phyloP scores from a whole-genome alignment of 2,329 filamentous ascomycete genomes.

The Sodiomyces alkalinus region DNA sequence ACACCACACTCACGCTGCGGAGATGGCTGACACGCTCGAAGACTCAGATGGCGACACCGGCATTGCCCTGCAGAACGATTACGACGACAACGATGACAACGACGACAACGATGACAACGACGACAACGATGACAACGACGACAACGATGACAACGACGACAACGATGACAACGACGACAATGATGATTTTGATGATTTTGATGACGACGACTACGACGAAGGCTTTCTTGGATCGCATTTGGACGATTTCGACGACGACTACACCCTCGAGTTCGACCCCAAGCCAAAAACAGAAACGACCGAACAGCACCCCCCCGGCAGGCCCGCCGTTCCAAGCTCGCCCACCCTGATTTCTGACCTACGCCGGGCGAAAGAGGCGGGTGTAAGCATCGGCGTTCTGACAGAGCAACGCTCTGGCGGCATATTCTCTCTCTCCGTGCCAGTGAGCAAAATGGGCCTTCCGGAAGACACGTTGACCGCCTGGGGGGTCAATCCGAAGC shows the following conservation, averaged over 20 bases:
- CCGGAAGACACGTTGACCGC: constrained; percentile 61
- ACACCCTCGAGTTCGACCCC: constrained; percentile 6
- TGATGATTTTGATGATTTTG: constrained; percentile 15
- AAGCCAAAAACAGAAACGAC: constrained; percentile 8
- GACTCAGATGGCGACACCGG: constrained; percentile 15
- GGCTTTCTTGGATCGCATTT: constrained; percentile 10
- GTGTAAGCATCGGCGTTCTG: constrained; percentile 54
- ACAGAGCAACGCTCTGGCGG: constrained; percentile 29
- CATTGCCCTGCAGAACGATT: constrained; percentile 16
- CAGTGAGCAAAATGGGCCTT: constrained; percentile 54
- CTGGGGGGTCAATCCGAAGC: constrained; percentile 52
- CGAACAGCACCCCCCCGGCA: no score
- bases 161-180: constrained; percentile 17
- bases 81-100: constrained; percentile 16
- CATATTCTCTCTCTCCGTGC: constrained; percentile 52
- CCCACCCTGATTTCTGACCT: constrained; percentile 42
- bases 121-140: constrained; percentile 17
- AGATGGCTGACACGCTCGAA: constrained; percentile 11
- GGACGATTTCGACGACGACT: constrained; percentile 14
- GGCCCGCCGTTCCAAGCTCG: no score
- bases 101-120: constrained; percentile 14
- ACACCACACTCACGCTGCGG: constrained; percentile 9
- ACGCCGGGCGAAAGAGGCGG: constrained; percentile 40
- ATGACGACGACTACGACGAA: constrained; percentile 16
- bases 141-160: constrained; percentile 16